Conservation (phyloP, 2,329 filamentous ascomycete species). For the Phyllosticta citrichinensis region DNA sequence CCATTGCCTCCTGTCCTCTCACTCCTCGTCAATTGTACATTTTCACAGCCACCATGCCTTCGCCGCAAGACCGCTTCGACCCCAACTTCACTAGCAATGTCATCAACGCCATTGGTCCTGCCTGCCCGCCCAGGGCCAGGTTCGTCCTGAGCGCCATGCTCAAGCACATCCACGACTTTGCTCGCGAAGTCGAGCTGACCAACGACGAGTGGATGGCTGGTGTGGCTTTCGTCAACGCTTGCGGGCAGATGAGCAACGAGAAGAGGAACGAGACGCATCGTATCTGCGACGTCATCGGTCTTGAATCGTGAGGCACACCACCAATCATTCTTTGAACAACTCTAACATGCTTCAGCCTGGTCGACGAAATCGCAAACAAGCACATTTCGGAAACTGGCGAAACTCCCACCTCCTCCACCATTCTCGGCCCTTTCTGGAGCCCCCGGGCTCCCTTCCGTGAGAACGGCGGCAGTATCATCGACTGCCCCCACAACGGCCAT, state of each 20-base stretch:
- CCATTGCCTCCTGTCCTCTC: not conserved
- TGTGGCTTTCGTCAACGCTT: conserved; percentile 64
- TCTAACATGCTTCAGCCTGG: conserved; percentile 35
- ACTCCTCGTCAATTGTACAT: not conserved
- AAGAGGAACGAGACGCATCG: conserved; percentile 67
- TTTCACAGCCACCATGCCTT: conserved; percentile 2
- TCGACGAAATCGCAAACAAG: conserved; percentile 58
- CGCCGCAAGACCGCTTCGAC: conserved; percentile 46
- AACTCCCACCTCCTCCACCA: conserved; percentile 62
- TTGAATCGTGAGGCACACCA: conserved; percentile 51
- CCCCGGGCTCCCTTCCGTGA: conserved; percentile 64
- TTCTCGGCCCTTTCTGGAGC: conserved; percentile 71
- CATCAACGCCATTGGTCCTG: conserved; percentile 62
- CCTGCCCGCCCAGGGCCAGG: conserved; percentile 55
- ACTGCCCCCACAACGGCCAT: conserved; percentile 50
- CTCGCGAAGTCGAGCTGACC: conserved; percentile 66
- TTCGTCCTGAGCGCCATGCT: conserved; percentile 55
- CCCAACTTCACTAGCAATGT: conserved; percentile 68
- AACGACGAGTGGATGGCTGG: conserved; percentile 68
- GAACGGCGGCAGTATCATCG: conserved; percentile 56
- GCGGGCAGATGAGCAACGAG: conserved; percentile 57
- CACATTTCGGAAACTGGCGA: conserved; percentile 51
- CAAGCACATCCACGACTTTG: conserved; percentile 67
- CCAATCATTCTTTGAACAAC: conserved; percentile 45
- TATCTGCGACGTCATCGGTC: conserved; percentile 61